Evolutionary conservation across 305 asterid species (phyloP).

Genomic region (Fraxinus nigra): DNA sequence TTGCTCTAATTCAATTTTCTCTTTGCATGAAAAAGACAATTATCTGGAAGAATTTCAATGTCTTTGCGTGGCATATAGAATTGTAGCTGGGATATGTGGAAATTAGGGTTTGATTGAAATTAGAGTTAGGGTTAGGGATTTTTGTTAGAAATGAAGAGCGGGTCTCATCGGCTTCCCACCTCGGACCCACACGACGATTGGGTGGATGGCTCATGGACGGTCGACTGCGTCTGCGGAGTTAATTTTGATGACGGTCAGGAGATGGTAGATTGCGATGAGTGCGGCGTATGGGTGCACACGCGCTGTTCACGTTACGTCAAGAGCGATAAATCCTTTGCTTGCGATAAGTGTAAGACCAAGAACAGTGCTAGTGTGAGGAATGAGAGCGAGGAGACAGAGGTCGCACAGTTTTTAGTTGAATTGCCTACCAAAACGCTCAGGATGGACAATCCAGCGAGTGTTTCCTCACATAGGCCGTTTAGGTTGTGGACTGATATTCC

Average conservation of each 20-base stretch:
- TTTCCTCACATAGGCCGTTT: slow-evolving; percentile 46
- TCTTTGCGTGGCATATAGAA: slow-evolving; percentile 3
- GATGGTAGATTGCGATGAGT: slow-evolving; percentile 98
- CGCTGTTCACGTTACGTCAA: slow-evolving; percentile 83
- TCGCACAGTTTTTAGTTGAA: slow-evolving; percentile 83
- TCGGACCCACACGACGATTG: slow-evolving; percentile 80
- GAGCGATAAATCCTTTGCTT: slow-evolving; percentile 77
- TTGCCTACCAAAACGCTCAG: slow-evolving; percentile 82
- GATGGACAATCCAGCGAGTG: slow-evolving; percentile 52
- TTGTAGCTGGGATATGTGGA: slow-evolving; percentile 18
- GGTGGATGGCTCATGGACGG: slow-evolving; percentile 97
- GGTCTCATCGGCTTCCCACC: slow-evolving; percentile 73
- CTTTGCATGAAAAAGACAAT: slow-evolving; percentile 10
- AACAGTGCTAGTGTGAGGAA: slow-evolving; percentile 38
- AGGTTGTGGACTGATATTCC: slow-evolving; percentile 80
- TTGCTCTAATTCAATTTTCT: slow-evolving; percentile 15
- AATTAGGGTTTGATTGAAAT: slow-evolving; percentile 42
- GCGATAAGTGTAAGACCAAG: slow-evolving; percentile 85
- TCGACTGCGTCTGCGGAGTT: slow-evolving; percentile 94
- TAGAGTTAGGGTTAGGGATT: slow-evolving; percentile 31
- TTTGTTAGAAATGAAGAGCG: slow-evolving; percentile 60
- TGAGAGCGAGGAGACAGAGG: slow-evolving; percentile 90
- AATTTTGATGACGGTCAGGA: slow-evolving; percentile 95
- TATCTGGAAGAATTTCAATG: not conserved
- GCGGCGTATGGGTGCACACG: slow-evolving; percentile 99